Evolutionary conservation across 2,329 filamentous ascomycete species (phyloP).

Genomic region (Colletotrichum sansevieriae): DNA sequence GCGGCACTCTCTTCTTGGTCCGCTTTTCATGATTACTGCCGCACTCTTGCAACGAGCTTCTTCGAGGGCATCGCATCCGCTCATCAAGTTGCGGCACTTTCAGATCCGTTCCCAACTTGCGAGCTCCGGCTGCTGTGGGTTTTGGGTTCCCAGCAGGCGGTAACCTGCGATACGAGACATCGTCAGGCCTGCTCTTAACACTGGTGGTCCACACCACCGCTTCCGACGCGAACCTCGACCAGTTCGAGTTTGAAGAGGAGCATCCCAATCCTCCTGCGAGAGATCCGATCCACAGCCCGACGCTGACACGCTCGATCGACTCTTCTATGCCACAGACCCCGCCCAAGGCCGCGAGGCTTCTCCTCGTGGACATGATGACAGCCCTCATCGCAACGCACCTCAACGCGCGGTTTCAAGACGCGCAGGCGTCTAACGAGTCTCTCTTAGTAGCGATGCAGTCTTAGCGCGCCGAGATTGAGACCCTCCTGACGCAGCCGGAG

Average conservation of each 20-base stretch:
- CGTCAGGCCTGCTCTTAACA: not conserved
- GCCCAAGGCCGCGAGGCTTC: conserved; percentile 65
- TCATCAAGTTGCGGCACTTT: too few species aligned
- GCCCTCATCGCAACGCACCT: conserved; percentile 70
- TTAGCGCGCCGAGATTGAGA: conserved; percentile 68
- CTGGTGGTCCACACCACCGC: conserved; percentile 73
- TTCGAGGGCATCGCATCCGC: too few species aligned
- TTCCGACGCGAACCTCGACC: conserved; percentile 81
- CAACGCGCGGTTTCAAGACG: conserved; percentile 68
- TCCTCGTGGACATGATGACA: conserved; percentile 63
- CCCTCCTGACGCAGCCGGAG: conserved; percentile 64
- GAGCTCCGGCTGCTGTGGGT: too few species aligned
- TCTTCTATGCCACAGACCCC: conserved; percentile 52
- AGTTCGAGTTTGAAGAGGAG: conserved; percentile 82
- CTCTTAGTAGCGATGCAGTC: conserved; percentile 63
- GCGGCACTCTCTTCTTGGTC: too few species aligned
- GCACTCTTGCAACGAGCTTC: too few species aligned
- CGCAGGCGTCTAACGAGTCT: conserved; percentile 67
- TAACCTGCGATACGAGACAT: not conserved
- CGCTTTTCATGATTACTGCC: too few species aligned
- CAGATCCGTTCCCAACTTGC: too few species aligned
- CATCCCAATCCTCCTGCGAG: conserved; percentile 75
- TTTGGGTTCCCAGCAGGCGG: too few species aligned
- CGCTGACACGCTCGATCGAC: conserved; percentile 67
- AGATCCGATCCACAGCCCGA: conserved; percentile 71